Base-by-base conservation (phyloP, 768 basidiomycete species). In the Calocera cornea region DNA sequence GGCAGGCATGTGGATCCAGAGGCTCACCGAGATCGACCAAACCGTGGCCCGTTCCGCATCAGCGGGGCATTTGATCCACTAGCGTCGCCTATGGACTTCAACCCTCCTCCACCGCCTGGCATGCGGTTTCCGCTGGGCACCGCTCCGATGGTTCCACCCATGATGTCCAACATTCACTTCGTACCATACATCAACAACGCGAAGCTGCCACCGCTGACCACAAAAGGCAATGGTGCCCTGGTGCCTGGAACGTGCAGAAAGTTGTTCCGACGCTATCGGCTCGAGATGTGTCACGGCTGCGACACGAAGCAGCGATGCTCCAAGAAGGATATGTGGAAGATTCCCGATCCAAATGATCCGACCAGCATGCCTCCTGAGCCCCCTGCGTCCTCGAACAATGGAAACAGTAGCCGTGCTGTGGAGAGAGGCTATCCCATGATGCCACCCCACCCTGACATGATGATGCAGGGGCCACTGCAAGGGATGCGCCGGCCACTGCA, bases 261-360 rank as follows among this genome's bases (percentile, higher is more conserved):
- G 54, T 33, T 60, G 31, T 60, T 60, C 54, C 54, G 54, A 10
- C 54, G 54, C 10, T 60, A 60, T 22, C 24, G 54, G 31, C 31
- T 60, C 10, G 54, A 60, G 54, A 60, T 60, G 54, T 60, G 54
- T 27, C 54, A 60, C 54, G 54, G 54, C 8, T 60, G 54, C 54
- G 54, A 60, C 19, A 60, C 54, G 27, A 60, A 60, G 27, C 54
- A 60, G 27, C 54, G 54, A 27, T 60, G 54, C 54, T 60, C 54
- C 31, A 60, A 60, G 54, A 60, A 60, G 22, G 54, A 60, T 27
- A 60, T 60, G 54, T 60, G 54, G 54, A 60, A 60, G 54, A 27
- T 60, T 16, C 54, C 54, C 3, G 54, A 60, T 60, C 54, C 54
- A 27, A 60, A 60, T 10, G 54, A 60, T 22, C 54, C 54, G 2